Conservation (phyloP, 169 alveolate genomes). For the Plasmodium reichenowi region DNA sequence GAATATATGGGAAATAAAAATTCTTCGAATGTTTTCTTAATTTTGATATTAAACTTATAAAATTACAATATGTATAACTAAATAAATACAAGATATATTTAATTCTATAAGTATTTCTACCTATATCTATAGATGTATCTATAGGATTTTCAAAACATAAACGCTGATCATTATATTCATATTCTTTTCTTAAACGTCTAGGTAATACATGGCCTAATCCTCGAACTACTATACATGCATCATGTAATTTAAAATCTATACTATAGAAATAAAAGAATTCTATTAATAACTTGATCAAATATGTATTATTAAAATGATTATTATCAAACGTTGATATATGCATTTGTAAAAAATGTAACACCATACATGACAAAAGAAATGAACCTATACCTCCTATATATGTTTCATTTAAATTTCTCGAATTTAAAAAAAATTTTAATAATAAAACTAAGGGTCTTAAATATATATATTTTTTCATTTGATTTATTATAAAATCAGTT, state of each 20-base stretch:
- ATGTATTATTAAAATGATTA: constrained; percentile 55
- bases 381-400: constrained; percentile 87
- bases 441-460: constrained; percentile 84
- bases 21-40: neutral
- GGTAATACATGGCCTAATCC: constrained; percentile 86
- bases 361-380: constrained; percentile 84
- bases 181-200: constrained; percentile 70
- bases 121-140: constrained; percentile 57
- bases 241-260: constrained; percentile 75
- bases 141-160: constrained; percentile 81
- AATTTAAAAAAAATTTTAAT: constrained; percentile 81
- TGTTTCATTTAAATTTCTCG: constrained; percentile 84
- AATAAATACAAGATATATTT: constrained; percentile 77
- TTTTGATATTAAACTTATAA: neutral
- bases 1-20: too few species aligned
- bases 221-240: constrained; percentile 78
- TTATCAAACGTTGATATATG: constrained; percentile 79
- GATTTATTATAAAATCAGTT: constrained; percentile 42
- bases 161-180: constrained; percentile 20
- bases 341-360: constrained; percentile 82
- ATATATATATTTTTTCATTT: constrained; percentile 81
- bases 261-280: constrained; percentile 87
- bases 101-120: constrained; percentile 63
- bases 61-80: constrained; percentile 31
- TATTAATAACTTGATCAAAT: constrained; percentile 74